Evolutionary conservation across 148 eudicot genomes (phyloP).

Genomic region (Suaeda aralocaspica): DNA sequence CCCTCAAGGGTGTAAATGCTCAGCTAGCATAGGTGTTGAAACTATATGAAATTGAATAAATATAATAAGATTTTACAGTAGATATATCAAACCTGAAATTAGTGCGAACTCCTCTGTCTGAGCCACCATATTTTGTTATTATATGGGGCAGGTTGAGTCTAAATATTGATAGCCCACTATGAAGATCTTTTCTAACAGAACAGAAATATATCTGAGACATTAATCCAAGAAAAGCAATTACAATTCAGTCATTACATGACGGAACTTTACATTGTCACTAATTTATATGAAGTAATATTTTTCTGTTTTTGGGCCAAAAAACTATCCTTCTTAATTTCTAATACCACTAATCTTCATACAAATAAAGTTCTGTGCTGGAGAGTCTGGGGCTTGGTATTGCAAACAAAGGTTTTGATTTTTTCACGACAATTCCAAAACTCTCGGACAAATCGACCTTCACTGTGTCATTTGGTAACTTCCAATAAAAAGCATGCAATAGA

Average conservation of each 20-base stretch:
- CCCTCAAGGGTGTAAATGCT: neutral
- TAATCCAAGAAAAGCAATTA: neutral
- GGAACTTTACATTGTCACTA: neutral
- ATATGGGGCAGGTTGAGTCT: neutral
- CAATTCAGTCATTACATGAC: neutral
- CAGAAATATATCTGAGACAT: neutral
- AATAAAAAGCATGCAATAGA: slow-evolving; percentile 35
- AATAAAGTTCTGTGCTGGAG: slow-evolving; percentile 14
- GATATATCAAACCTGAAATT: neutral
- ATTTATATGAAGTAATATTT: too few species aligned
- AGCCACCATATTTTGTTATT: neutral
- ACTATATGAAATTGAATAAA: neutral
- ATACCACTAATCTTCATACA: neutral
- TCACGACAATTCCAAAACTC: slow-evolving; percentile 35
- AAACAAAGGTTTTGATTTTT: slow-evolving; percentile 28
- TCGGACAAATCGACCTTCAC: slow-evolving; percentile 30
- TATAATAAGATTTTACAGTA: neutral
- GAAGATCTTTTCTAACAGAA: neutral
- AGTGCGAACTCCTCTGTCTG: neutral
- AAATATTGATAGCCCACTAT: neutral
- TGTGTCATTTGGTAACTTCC: slow-evolving; percentile 31
- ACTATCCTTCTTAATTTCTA: neutral
- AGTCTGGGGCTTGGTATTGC: slow-evolving; percentile 31
- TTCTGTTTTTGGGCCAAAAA: neutral
- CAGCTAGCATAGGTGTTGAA: neutral